phyloP scores from a whole-genome alignment of 495 filamentous ascomycete species.

The Lophium mytilinum region DNA sequence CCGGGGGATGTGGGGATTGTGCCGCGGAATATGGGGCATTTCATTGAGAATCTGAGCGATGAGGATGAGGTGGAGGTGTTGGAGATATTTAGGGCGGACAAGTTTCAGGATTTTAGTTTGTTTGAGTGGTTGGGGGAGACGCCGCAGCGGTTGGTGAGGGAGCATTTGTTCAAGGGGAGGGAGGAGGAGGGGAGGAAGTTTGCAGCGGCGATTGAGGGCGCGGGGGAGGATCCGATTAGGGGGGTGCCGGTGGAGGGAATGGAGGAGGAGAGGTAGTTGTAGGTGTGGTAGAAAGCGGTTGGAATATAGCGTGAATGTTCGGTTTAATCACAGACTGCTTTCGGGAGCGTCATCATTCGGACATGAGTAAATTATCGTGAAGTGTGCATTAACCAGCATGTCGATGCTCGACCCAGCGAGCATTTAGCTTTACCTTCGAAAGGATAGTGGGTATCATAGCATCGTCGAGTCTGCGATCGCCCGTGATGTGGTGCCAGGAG shows the following conservation, averaged over 20 bases:
- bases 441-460: too few species aligned
- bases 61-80: conserved; percentile 57
- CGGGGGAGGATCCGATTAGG: conserved; percentile 34
- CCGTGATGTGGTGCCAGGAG: too few species aligned
- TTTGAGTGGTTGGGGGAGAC: conserved; percentile 66
- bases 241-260: background rate
- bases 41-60: conserved; percentile 64
- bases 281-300: too few species aligned
- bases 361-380: too few species aligned
- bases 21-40: conserved; percentile 56
- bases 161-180: conserved; percentile 52
- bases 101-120: conserved; percentile 58
- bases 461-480: too few species aligned
- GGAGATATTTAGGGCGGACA: conserved; percentile 59
- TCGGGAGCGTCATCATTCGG: too few species aligned
- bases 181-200: conserved; percentile 48
- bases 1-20: conserved; percentile 69
- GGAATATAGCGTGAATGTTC: too few species aligned
- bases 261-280: too few species aligned
- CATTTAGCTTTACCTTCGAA: too few species aligned
- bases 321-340: too few species aligned
- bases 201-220: conserved; percentile 45
- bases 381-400: too few species aligned
- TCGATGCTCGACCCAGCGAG: too few species aligned
- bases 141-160: conserved; percentile 51